Evolutionary conservation across 2,329 filamentous ascomycete genomes (phyloP), one percentile per base, ranked within the genome.

Genomic region (Ceratocystiopsis sp.): DNA sequence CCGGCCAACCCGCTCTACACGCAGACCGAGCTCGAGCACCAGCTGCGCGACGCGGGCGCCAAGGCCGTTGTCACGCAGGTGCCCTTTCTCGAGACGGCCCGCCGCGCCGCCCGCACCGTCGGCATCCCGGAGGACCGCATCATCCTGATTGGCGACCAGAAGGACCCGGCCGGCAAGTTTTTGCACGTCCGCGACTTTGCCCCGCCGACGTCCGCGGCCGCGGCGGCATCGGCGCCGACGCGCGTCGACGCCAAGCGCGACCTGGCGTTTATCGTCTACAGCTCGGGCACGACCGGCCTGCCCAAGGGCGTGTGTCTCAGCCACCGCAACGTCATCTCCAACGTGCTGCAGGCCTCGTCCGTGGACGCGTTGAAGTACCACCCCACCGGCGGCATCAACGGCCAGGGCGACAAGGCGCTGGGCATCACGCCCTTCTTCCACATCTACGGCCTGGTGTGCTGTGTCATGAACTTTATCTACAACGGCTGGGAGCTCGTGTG

Each of bases 241-340:
- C 42, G 65, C 75, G 5, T 85, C 42, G 67, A 81, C 40, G 74
- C 84, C 0, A 68, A 70, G 41, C 78, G 75, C 45, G 85, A 94
- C 55, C 58, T 91, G 21, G 80, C 84, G 0, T 93, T 91, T 54
- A 61, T 95, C 45, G 84, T 93, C 1, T 95, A 93, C 59, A 85
- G 79, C 41, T 87, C 80, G 9, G 89, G 89, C 9, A 96, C 89
- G 0, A 95, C 89, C 0, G 89, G 89, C 2, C 64, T 86, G 41
- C 87, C 89, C 0, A 96, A 96, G 60, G 89, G 87, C 15, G 89
- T 95, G 14, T 82, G 84, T 73, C 67, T 95, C 32, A 81, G 76
- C 9, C 89, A 96, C 60, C 60, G 64, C 50, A 95, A 95, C 57
- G 78, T 94, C 46, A 73, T 93, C 12, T 65, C 84, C 46, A 93